Base-by-base conservation (phyloP, 768 basidiomycete species). In the Lentinula edodes region DNA sequence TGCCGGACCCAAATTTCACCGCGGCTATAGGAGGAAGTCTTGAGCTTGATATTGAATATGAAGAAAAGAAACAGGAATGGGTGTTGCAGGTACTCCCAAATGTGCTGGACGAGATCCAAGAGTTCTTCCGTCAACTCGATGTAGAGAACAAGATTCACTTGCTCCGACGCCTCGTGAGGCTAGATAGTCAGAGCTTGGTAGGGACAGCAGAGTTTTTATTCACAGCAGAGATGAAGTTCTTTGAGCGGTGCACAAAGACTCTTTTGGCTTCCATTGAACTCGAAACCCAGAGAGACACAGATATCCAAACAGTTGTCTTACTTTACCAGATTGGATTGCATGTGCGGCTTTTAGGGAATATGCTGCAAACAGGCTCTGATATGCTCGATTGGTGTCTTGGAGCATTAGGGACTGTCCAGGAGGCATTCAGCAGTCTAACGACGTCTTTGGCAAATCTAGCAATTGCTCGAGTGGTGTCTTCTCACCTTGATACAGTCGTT, bases 171-270 rank as follows among this genome's bases (percentile, higher is more conserved):
- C 76, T 92, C 2, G 74, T 82, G 20, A 74, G 70, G 16, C 70
- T 91, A 13, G 91, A 93, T 64, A 70, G 76, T 5, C 84, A 83
- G 2, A 70, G 76, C 28, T 48, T 60, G 58, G 71, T 82, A 20
- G 85, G 84, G 3, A 72, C 89, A 2, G 87, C 83, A 16, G 86
- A 89, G 62, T 93, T 89, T 89, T 66, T 92, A 28, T 66, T 93
- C 8, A 66, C 73, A n/a, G 83, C 88, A 64, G 87, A 89, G 62
- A 66, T 88, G 61, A 84, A 83, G 68, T 72, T 77, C n/a, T 72
- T 88, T 50, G 36, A 54, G 53, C 53, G 38, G 7, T 54, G 53
- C 36, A 71, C 72, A 6, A 70, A 69, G 12, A 68, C 72, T 20
- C 71, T 85, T 20, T 74, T 75, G 54, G 63, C 65, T 1, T 69